These are phyloP conservation scores for Diaporthe australafricana DNA, from an alignment of 2,329 filamentous ascomycete genomes.

Conservation along the genomic window DNA sequence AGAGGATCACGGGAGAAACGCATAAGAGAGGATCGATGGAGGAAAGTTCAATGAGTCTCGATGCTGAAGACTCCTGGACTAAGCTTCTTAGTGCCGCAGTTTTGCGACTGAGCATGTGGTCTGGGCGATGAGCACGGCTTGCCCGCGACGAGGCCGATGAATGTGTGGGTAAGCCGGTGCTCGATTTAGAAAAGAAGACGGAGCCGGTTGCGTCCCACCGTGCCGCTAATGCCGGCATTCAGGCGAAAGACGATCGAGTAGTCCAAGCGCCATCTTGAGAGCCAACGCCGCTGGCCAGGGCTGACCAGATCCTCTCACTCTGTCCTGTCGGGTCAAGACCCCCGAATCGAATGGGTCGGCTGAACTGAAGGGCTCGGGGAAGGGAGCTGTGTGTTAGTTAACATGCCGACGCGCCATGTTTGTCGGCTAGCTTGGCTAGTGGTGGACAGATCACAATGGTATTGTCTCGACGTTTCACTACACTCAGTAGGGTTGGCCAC, in stretches of 20 bases:
- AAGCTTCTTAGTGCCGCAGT: neutral
- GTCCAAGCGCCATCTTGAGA: neutral
- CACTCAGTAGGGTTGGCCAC: no score
- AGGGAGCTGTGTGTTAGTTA: neutral
- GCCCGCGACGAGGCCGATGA: neutral
- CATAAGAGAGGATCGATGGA: neutral
- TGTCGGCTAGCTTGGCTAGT: neutral
- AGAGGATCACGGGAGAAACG: neutral
- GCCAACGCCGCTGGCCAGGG: neutral
- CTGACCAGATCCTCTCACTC: neutral
- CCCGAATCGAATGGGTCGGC: neutral
- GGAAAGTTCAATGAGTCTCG: no score
- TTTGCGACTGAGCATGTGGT: neutral
- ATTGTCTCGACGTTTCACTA: neutral
- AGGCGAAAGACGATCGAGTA: neutral
- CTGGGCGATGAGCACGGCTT: neutral
- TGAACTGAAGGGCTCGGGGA: neutral
- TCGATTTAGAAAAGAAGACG: neutral
- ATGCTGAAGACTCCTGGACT: neutral
- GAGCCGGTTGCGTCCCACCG: neutral
- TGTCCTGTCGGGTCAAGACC: neutral
- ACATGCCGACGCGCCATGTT: neutral
- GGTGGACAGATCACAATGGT: neutral
- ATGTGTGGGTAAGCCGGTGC: neutral
- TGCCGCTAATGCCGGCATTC: slow-evolving; percentile 9